Percentiles rank a stretch among this genome's conserved stretches.
These are phyloP conservation scores for Trametes villosa DNA, from an alignment of 768 basidiomycete species.

Conservation along the genomic window DNA sequence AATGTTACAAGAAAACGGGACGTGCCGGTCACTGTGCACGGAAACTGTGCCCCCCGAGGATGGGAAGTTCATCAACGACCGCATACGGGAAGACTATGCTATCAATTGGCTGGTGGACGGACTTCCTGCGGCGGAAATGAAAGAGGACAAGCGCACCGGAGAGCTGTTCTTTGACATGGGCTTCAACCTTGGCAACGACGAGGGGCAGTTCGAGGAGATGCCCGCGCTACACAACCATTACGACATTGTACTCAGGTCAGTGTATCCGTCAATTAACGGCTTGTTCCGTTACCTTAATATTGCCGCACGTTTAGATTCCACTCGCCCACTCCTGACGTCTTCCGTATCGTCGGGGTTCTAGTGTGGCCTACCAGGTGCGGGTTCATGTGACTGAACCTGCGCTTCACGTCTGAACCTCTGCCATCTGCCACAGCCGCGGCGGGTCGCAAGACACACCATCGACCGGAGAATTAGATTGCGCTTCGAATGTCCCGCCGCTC, in stretches of 20 bases:
- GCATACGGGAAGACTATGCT: constrained; percentile 90
- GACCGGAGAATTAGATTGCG: constrained; percentile 53
- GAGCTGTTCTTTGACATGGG: constrained; percentile 93
- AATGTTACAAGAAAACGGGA: constrained; percentile 77
- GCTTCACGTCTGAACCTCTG: neutral
- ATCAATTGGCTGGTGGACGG: constrained; percentile 96
- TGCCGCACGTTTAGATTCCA: constrained; percentile 67
- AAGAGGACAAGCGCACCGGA: constrained; percentile 73
- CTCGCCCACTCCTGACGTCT: constrained; percentile 63
- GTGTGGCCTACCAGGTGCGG: constrained; percentile 72
- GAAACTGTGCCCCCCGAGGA: constrained; percentile 66
- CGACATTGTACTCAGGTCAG: constrained; percentile 77
- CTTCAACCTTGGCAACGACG: constrained; percentile 86
- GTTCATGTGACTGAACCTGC: neutral
- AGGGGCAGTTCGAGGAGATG: constrained; percentile 54
- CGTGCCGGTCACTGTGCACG: constrained; percentile 78
- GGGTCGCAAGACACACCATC: constrained; percentile 49
- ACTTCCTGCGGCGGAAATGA: constrained; percentile 93
- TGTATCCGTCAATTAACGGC: neutral
- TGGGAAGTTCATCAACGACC: constrained; percentile 88
- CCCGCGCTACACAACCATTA: constrained; percentile 94
- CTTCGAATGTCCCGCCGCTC: constrained; percentile 50
- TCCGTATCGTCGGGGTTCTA: constrained; percentile 89
- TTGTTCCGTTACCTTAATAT: neutral
- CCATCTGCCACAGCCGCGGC: constrained; percentile 54